These are phyloP conservation scores for Nicotiana tomentosiformis DNA, from an alignment of 257 asterid species.

Conservation along the genomic window DNA sequence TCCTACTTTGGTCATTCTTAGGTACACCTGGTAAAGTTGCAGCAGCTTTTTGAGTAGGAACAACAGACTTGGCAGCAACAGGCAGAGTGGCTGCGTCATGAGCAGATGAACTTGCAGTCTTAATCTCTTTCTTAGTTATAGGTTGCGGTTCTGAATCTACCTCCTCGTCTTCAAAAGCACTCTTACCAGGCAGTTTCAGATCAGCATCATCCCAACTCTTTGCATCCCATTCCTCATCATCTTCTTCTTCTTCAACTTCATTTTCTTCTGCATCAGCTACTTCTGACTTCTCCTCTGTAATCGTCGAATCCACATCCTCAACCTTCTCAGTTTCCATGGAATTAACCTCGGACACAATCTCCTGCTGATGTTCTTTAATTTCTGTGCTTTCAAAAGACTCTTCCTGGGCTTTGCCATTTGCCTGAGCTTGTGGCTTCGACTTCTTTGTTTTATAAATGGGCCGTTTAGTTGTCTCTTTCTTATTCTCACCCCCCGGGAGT, in stretches of 20 bases:
- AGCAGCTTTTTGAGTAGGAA: slow-evolving; percentile 18
- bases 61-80: slow-evolving; percentile 26
- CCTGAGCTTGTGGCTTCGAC: slow-evolving; percentile 54
- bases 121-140: slow-evolving; percentile 48
- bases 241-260: slow-evolving; percentile 53
- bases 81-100: slow-evolving; percentile 34
- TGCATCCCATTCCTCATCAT: slow-evolving; percentile 95
- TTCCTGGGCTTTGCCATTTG: slow-evolving; percentile 49
- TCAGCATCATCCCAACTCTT: slow-evolving; percentile 97
- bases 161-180: slow-evolving; percentile 86
- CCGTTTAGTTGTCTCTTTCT: slow-evolving; percentile 46
- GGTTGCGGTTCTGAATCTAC: slow-evolving; percentile 68
- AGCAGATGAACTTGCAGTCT: slow-evolving; percentile 27
- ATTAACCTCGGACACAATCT: slow-evolving; percentile 32
- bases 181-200: slow-evolving; percentile 70
- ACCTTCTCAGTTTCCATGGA: slow-evolving; percentile 28
- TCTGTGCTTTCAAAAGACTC: slow-evolving; percentile 41
- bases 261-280: slow-evolving; percentile 44
- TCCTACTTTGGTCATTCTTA: slow-evolving; percentile 26
- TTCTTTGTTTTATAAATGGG: slow-evolving; percentile 76
- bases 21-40: slow-evolving; percentile 20
- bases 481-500: slow-evolving; percentile 40
- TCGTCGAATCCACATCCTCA: slow-evolving; percentile 19
- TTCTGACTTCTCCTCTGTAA: slow-evolving; percentile 35
- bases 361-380: slow-evolving; percentile 35